Evolutionary conservation across 352 stramenopile species (phyloP).

Genomic region (Phytophthora europaea): DNA sequence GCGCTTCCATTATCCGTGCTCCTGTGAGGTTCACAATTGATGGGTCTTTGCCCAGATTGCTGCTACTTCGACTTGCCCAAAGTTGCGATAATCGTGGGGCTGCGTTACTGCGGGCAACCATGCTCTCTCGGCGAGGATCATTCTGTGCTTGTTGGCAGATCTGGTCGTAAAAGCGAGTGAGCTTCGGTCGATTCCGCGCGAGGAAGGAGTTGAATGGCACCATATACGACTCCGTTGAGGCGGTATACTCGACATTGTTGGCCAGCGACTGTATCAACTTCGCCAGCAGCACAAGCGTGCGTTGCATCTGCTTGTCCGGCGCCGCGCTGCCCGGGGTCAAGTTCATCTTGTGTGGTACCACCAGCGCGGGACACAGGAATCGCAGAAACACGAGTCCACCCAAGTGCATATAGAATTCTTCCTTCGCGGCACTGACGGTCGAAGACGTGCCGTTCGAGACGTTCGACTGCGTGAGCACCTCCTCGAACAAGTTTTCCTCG

Average conservation of each 20-base stretch:
- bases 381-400: conserved; percentile 83
- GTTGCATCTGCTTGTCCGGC: conserved; percentile 64
- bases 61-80: conserved; percentile 53
- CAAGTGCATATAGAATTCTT: conserved; percentile 84
- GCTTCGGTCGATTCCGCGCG: conserved; percentile 56
- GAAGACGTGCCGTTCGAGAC: conserved; percentile 31
- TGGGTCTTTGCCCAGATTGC: conserved; percentile 42
- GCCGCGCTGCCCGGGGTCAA: conserved; percentile 56
- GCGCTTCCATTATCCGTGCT: conserved; percentile 39
- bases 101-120: conserved; percentile 65
- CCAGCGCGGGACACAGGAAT: conserved; percentile 79
- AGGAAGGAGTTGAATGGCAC: conserved; percentile 82
- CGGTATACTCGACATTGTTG: conserved; percentile 80
- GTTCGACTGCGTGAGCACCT: conserved; percentile 41
- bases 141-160: conserved; percentile 76
- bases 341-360: conserved; percentile 79
- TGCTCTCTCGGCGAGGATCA: conserved; percentile 71
- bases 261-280: conserved; percentile 87
- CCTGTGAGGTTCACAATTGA: conserved; percentile 54
- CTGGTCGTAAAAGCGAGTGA: conserved; percentile 82
- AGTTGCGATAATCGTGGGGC: conserved; percentile 75
- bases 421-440: conserved; percentile 44
- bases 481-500: conserved; percentile 53
- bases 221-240: conserved; percentile 80
- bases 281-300: conserved; percentile 77